A percentile compares a stretch with the other conserved stretches of the same genome.
These are phyloP conservation scores for Lachnellula cervina DNA, from an alignment of 2,329 filamentous ascomycete species.

Conservation along the genomic window DNA sequence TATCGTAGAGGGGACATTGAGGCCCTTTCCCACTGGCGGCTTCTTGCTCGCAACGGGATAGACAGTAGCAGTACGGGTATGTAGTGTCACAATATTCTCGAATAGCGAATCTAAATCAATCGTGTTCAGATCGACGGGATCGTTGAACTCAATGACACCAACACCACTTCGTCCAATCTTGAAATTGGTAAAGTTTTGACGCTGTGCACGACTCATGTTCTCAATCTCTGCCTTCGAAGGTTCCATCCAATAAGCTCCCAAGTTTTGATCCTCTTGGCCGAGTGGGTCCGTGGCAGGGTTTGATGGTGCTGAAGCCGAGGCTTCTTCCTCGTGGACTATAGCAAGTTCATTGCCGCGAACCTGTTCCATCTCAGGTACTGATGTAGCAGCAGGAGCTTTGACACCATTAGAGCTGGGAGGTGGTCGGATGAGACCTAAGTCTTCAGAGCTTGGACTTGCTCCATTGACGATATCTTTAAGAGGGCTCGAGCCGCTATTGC, in stretches of 20 bases:
- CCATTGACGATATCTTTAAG: conserved; percentile 33
- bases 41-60: conserved; percentile 73
- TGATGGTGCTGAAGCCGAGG: conserved; percentile 26
- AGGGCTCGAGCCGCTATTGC: conserved; percentile 36
- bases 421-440: conserved; percentile 56
- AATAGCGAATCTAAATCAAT: conserved; percentile 78
- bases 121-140: conserved; percentile 74
- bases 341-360: conserved; percentile 69
- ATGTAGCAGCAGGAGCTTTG: conserved; percentile 29
- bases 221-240: conserved; percentile 71
- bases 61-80: conserved; percentile 77
- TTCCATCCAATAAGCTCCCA: conserved; percentile 82
- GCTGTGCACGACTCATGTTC: conserved; percentile 74
- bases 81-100: conserved; percentile 69
- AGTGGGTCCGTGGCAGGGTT: conserved; percentile 3
- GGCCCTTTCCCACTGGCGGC: conserved; percentile 75
- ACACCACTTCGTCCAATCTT: conserved; percentile 77
- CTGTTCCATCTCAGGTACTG: conserved; percentile 63
- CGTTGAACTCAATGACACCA: conserved; percentile 76
- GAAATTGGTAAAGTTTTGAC: conserved; percentile 68
- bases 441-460: conserved; percentile 50
- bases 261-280: conserved; percentile 29
- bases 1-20: conserved; percentile 88
- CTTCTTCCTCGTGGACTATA: conserved; percentile 69
- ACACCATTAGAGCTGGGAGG: conserved; percentile 42